These are phyloP conservation scores for Phialophora verrucosa DNA, from an alignment of 2,329 filamentous ascomycete species.

Conservation along the genomic window DNA sequence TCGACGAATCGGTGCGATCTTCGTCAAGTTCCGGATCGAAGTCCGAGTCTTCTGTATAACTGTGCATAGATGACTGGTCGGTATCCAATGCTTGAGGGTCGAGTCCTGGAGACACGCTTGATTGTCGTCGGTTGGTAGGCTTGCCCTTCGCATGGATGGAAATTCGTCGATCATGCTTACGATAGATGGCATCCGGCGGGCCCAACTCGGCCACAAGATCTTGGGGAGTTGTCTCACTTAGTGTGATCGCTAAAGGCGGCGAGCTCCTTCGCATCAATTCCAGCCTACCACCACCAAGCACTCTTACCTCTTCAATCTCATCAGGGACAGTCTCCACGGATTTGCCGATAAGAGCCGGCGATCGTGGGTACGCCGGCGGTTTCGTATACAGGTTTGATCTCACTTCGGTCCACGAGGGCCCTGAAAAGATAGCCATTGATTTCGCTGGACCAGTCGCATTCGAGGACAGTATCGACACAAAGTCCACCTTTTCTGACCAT, in stretches of 20 bases:
- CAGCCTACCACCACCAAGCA: slow-evolving; percentile 78
- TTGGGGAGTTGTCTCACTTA: slow-evolving; percentile 89
- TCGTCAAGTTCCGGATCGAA: slow-evolving; percentile 63
- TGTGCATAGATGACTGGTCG: slow-evolving; percentile 75
- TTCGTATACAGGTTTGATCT: slow-evolving; percentile 78
- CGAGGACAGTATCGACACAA: slow-evolving; percentile 83
- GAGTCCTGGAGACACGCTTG: slow-evolving; percentile 45
- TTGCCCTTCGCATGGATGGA: slow-evolving; percentile 72
- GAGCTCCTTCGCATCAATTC: slow-evolving; percentile 76
- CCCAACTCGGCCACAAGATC: slow-evolving; percentile 89
- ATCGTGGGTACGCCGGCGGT: slow-evolving; percentile 73
- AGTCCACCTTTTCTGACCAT: slow-evolving; percentile 76
- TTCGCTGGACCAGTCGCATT: slow-evolving; percentile 75
- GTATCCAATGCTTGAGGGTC: slow-evolving; percentile 64
- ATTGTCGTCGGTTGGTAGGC: slow-evolving; percentile 51
- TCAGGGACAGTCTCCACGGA: slow-evolving; percentile 82
- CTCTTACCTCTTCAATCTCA: slow-evolving; percentile 79
- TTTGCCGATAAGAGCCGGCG: slow-evolving; percentile 70
- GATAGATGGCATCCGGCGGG: slow-evolving; percentile 90
- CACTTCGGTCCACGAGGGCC: slow-evolving; percentile 87
- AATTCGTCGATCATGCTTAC: slow-evolving; percentile 86
- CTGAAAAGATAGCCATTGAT: slow-evolving; percentile 89
- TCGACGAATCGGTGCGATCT: slow-evolving; percentile 61
- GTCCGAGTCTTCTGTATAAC: slow-evolving; percentile 71
- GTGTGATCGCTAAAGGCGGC: slow-evolving; percentile 70